Base-by-base conservation (phyloP, 495 filamentous ascomycete genomes). In the Staphylotrichum tortipilum region DNA sequence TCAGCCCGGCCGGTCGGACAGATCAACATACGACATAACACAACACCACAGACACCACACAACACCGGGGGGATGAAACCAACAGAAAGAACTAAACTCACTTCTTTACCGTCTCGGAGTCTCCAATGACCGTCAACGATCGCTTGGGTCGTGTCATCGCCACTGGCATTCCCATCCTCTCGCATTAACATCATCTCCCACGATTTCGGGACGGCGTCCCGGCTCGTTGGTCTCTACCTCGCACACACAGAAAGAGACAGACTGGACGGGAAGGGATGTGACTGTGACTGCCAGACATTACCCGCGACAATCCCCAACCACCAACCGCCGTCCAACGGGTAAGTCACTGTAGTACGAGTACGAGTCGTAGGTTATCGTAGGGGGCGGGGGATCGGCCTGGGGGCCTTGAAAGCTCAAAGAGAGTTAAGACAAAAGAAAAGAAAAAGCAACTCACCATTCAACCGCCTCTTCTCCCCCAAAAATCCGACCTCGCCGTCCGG, bases 111-210 rank as follows among this genome's bases (percentile, higher is more conserved):
- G 90, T 97, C 64, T 96, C 92, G 33, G 86, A 88, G 62, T 97
- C 91, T 11, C 91, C 92, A 53, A 95, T 84, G 31, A 97, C 80
- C 50, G 87, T 90, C 10, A 98, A 73, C 61, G 90, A 91, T 40
- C 92, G 78, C 66, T 86, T 90, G 8, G 92, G 86, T 36, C 92
- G 78, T 34, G 92, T 97, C 88, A 97, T 95, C 11, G 92, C 92
- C 44, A 97, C 88, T 90, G 56, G 47, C 48, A 50, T 23, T 51
- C 44, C 47, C 46, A 52, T 59, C 47, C 48, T 52, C 26, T 51
- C 44, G 49, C 46, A 52, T 59, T 55, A 56, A 44, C 48, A 46
- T 26, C 44, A 30, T 49, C 36, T 40, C 22, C 35, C 12, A 46
- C 30, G 14, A 34, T 7, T 29, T 19, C 30, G 39, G 24, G 21